Conservation (phyloP, 306 rosid species). For the Castanospermum australe region DNA sequence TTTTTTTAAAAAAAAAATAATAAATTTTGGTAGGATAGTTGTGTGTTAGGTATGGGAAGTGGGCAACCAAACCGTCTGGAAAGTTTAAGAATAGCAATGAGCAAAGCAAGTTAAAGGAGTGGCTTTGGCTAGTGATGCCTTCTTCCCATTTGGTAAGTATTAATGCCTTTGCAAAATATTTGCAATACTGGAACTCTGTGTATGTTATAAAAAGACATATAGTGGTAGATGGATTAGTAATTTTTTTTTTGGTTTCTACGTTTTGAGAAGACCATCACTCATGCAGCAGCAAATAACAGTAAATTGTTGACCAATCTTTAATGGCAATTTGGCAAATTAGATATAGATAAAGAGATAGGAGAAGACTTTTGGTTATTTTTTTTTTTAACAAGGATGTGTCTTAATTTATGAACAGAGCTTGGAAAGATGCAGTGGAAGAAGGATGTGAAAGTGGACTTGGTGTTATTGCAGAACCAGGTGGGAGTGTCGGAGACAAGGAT, state of each 20-base stretch:
- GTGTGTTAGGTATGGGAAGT: too few relatives aligned
- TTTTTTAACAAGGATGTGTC: not conserved
- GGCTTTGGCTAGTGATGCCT: conserved; percentile 77
- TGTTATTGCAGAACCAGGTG: too few relatives aligned
- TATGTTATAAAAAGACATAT: not conserved
- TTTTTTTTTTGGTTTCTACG: too few relatives aligned
- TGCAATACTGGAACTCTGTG: not conserved
- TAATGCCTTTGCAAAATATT: not conserved
- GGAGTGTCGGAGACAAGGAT: too few relatives aligned
- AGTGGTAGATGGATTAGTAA: not conserved
- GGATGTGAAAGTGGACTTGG: conserved; percentile 59
- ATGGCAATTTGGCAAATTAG: not conserved
- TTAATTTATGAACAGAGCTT: conserved; percentile 43
- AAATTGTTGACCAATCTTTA: not conserved
- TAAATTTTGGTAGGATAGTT: conserved; percentile 49
- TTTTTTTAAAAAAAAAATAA: not conserved
- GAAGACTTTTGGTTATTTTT: not conserved
- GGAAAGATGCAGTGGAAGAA: conserved; percentile 78
- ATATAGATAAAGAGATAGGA: not conserved
- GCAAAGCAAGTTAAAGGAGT: conserved; percentile 72
- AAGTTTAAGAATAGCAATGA: conserved; percentile 64
- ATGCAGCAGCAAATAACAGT: too few relatives aligned
- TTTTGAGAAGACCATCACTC: not conserved
- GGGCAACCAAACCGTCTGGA: conserved; percentile 74
- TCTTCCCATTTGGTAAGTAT: conserved; percentile 69